A percentile compares a stretch with the other conserved stretches of the same genome.
Evolutionary conservation across 306 rosid species (phyloP).

Genomic region (Prunus fruticosa): DNA sequence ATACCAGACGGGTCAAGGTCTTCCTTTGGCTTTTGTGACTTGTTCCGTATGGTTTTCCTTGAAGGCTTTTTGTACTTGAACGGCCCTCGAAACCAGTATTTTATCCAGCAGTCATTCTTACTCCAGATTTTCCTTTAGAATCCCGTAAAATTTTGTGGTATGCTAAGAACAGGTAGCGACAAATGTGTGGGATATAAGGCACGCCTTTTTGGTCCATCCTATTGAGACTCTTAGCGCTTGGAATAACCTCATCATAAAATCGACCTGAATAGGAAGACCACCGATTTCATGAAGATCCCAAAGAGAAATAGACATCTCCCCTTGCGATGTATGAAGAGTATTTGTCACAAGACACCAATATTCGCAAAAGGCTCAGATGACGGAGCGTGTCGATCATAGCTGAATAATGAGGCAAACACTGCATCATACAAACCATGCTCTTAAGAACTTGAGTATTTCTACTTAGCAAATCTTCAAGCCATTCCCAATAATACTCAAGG

Average conservation of each 20-base stretch:
- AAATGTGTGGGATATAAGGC: background rate
- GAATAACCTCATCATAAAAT: background rate
- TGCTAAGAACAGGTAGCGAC: background rate
- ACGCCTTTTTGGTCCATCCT: fast-evolving
- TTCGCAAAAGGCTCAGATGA: background rate
- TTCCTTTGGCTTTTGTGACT: background rate
- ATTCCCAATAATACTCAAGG: no score
- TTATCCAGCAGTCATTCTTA: background rate
- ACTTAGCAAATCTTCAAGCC: no score
- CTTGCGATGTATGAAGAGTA: background rate
- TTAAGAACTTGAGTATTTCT: no score
- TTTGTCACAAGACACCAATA: background rate
- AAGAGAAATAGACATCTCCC: background rate
- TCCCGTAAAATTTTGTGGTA: background rate
- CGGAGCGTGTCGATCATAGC: background rate
- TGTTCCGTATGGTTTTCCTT: background rate
- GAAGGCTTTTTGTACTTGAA: background rate
- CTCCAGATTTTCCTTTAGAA: background rate
- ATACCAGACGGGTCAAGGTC: background rate
- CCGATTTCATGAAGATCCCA: background rate
- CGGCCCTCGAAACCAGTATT: no score
- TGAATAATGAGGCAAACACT: background rate
- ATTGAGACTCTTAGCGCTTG: background rate
- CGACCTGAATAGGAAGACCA: background rate
- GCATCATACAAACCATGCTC: no score